Percentiles rank a stretch among this genome's conserved stretches.
Conservation (phyloP, 1,284 basidiomycete species). For the Inonotus hispidus region DNA sequence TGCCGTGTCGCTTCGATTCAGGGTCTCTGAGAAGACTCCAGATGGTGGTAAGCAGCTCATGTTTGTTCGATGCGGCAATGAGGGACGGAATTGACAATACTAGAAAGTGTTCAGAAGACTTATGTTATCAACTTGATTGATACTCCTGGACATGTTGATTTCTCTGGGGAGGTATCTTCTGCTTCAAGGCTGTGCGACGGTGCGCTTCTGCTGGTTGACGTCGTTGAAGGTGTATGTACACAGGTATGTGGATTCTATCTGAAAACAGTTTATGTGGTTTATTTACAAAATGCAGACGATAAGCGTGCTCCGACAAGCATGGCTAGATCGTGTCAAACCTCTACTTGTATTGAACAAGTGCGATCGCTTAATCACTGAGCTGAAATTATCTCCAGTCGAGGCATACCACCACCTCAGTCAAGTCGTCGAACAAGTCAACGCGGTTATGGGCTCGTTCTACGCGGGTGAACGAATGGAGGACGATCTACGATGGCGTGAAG, state of each 20-base stretch:
- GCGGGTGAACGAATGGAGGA: constrained; percentile 97
- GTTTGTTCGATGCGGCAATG: constrained; percentile 25
- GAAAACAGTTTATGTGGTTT: no score
- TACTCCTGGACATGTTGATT: constrained; percentile 98
- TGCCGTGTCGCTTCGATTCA: constrained; percentile 85
- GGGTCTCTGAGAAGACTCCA: constrained; percentile 54
- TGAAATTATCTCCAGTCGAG: constrained; percentile 87
- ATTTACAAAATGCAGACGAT: constrained; percentile 62
- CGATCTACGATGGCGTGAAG: constrained; percentile 90
- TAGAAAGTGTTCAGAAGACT: constrained; percentile 51
- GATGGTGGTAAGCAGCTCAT: constrained; percentile 35
- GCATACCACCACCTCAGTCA: constrained; percentile 93
- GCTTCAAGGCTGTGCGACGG: constrained; percentile 94
- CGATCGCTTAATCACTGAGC: constrained; percentile 92
- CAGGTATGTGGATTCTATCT: constrained; percentile 57
- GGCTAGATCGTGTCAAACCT: constrained; percentile 85
- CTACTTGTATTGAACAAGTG: constrained; percentile 98
- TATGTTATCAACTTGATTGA: constrained; percentile 95
- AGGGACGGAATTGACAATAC: constrained; percentile 24
- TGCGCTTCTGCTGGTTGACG: constrained; percentile 94
- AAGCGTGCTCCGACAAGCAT: constrained; percentile 91
- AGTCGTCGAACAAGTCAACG: constrained; percentile 96
- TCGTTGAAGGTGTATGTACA: constrained; percentile 97
- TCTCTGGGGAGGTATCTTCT: constrained; percentile 94
- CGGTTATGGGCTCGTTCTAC: constrained; percentile 96